Evolutionary conservation across 768 basidiomycete genomes (phyloP).

Genomic region (Lentinula raphanica): DNA sequence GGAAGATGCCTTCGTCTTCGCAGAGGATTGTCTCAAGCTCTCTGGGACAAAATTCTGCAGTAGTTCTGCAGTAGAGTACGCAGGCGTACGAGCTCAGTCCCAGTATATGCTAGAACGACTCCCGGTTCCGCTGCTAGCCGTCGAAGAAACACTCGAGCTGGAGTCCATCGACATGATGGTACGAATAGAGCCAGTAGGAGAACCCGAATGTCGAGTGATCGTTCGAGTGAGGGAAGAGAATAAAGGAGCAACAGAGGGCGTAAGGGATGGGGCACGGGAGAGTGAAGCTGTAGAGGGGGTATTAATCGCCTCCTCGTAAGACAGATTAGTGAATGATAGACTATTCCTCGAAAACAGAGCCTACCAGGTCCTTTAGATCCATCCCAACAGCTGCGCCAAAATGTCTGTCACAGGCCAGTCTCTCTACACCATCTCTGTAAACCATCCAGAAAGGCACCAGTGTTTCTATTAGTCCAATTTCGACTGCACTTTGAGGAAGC

Average conservation of each 20-base stretch:
- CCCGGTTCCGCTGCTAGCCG: constrained; percentile 40
- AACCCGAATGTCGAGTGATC: constrained; percentile 21
- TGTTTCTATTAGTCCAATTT: constrained; percentile 51
- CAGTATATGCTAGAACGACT: constrained; percentile 70
- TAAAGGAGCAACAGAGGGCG: constrained; percentile 45
- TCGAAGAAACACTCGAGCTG: constrained; percentile 31
- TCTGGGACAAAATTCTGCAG: constrained; percentile 32
- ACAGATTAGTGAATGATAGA: constrained; percentile 4
- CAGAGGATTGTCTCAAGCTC: constrained; percentile 38
- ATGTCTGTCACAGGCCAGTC: constrained; percentile 86
- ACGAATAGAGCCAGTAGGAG: constrained; percentile 55
- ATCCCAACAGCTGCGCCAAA: constrained; percentile 77
- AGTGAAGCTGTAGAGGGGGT: constrained; percentile 48
- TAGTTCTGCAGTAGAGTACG: constrained; percentile 51
- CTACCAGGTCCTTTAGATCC: constrained; percentile 89
- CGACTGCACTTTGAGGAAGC: constrained; percentile 11
- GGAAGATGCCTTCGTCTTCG: constrained; percentile 31
- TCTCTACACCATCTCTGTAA: constrained; percentile 85
- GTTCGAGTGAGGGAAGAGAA: constrained; percentile 5
- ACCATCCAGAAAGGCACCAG: constrained; percentile 88
- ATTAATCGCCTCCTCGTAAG: constrained; percentile 71
- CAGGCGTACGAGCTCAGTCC: constrained; percentile 30
- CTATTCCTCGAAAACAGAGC: constrained; percentile 19
- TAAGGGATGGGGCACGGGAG: constrained; percentile 36
- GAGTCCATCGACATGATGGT: constrained; percentile 61